Conservation (phyloP, 768 basidiomycete genomes). For the Suillus spraguei region DNA sequence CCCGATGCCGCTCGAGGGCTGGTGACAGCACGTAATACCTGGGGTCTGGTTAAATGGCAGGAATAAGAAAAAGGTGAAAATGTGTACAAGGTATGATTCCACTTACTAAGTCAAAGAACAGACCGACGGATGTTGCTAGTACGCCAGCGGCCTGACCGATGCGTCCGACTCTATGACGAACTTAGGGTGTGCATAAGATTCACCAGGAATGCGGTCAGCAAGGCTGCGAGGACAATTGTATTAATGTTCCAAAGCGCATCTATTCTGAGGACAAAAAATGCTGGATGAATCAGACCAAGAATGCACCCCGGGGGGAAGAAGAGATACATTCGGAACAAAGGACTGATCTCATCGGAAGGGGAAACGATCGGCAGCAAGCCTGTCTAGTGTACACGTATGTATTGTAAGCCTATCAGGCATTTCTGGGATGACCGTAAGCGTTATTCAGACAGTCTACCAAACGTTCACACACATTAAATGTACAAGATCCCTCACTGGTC, state of each 20-base stretch:
- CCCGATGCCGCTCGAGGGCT: background rate
- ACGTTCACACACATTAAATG: too few relatives aligned
- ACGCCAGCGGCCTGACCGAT: background rate
- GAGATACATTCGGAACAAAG: background rate
- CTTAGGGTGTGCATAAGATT: background rate
- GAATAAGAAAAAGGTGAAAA: background rate
- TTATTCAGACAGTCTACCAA: too few relatives aligned
- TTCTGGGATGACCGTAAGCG: background rate
- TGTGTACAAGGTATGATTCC: background rate
- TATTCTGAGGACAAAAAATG: slow-evolving; percentile 5
- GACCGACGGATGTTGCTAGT: background rate
- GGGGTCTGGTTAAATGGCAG: background rate
- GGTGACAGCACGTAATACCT: slow-evolving; percentile 1
- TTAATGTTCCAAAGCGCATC: background rate
- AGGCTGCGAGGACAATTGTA: background rate
- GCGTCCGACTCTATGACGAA: background rate
- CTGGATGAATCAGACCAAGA: background rate
- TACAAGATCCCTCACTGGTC: too few relatives aligned
- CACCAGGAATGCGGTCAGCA: background rate
- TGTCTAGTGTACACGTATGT: background rate
- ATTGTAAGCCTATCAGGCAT: background rate
- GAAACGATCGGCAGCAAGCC: background rate
- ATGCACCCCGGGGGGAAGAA: background rate
- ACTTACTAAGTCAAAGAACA: background rate
- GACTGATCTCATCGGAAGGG: background rate